A percentile compares a stretch with the other conserved stretches of the same genome.
Conservation (phyloP, 371 early-diverging fungal genomes). For the Saksenaea vasiformis region DNA sequence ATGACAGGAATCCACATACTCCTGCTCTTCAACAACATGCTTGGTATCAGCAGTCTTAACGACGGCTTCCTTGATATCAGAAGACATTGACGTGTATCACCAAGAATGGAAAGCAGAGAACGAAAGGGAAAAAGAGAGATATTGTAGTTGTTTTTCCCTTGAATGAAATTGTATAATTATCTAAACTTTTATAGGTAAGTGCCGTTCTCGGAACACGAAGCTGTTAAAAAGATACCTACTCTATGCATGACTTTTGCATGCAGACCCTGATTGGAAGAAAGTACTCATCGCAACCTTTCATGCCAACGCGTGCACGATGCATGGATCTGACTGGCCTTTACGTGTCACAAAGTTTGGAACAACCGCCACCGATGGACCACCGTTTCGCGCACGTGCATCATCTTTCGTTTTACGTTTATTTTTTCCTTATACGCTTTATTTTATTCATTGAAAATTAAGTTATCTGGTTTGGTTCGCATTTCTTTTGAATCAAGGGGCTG, state of each 20-base stretch:
- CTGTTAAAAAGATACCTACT: background rate
- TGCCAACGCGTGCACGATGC: slow-evolving; percentile 1
- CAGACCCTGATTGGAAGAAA: background rate
- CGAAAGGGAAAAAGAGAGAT: background rate
- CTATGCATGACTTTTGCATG: background rate
- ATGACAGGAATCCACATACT: background rate
- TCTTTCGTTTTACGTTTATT: background rate
- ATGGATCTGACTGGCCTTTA: background rate
- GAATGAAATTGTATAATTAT: background rate
- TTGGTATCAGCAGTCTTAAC: background rate
- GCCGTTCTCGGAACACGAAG: background rate
- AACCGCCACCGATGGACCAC: background rate
- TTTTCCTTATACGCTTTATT: no score
- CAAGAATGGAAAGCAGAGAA: background rate
- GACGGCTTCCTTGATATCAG: background rate
- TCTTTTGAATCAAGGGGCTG: no score
- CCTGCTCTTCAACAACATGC: background rate
- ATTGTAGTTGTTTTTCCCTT: background rate
- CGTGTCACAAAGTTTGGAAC: background rate
- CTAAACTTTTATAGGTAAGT: background rate
- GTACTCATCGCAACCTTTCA: background rate
- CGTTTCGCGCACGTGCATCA: background rate
- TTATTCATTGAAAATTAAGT: no score
- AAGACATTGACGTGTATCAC: background rate
- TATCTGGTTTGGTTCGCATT: no score